Conservation (phyloP, 2,329 filamentous ascomycete species). For the Penicillium occitanis region DNA sequence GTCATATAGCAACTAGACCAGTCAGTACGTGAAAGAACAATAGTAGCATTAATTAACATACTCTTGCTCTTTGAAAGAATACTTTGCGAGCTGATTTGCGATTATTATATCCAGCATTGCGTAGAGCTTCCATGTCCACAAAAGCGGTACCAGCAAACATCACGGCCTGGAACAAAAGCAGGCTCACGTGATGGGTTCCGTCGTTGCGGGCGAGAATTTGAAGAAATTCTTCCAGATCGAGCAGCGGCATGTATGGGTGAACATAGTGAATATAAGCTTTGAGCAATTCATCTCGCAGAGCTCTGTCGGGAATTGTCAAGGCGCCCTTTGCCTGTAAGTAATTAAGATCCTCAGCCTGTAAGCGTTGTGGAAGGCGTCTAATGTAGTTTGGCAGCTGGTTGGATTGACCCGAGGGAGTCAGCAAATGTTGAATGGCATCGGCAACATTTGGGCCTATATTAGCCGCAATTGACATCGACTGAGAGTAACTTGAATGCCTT, state of each 20-base stretch:
- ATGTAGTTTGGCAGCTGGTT: slow-evolving; percentile 67
- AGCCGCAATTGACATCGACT: slow-evolving; percentile 38
- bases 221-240: slow-evolving; percentile 66
- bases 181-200: slow-evolving; percentile 69
- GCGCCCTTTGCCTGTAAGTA: slow-evolving; percentile 85
- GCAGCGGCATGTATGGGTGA: slow-evolving; percentile 87
- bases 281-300: slow-evolving; percentile 76
- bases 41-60: slow-evolving; percentile 46
- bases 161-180: slow-evolving; percentile 87
- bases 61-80: slow-evolving; percentile 85
- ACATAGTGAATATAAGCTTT: slow-evolving; percentile 85
- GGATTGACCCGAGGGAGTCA: slow-evolving; percentile 36
- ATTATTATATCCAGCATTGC: slow-evolving; percentile 71
- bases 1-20: slow-evolving; percentile 66
- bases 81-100: slow-evolving; percentile 80
- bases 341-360: slow-evolving; percentile 76
- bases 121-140: slow-evolving; percentile 74
- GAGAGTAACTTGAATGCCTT: slow-evolving; percentile 33
- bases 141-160: slow-evolving; percentile 93
- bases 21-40: slow-evolving; percentile 6
- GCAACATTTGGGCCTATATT: slow-evolving; percentile 29
- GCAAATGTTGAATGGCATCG: slow-evolving; percentile 38
- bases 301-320: slow-evolving; percentile 68
- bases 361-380: slow-evolving; percentile 72
- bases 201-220: slow-evolving; percentile 62